These are phyloP conservation scores for Phlyctochytrium arcticum DNA, from an alignment of 192 early-diverging fungal genomes.

Conservation along the genomic window DNA sequence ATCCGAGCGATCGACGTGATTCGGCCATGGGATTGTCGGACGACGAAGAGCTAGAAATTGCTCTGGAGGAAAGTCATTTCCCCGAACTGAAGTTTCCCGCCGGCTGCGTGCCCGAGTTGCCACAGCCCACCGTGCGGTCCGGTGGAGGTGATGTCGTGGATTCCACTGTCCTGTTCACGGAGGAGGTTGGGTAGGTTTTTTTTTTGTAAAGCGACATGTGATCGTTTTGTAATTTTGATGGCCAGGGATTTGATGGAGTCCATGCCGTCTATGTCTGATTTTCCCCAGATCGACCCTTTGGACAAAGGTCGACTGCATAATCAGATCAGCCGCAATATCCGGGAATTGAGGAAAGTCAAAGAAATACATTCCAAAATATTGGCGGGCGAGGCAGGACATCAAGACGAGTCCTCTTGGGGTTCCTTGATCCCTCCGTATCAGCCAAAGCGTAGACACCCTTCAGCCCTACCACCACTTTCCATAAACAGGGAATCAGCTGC, in stretches of 20 bases:
- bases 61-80: slow-evolving; percentile 12
- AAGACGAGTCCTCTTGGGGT: background rate
- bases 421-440: background rate
- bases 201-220: too few relatives aligned
- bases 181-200: too few relatives aligned
- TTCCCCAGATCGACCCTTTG: slow-evolving; percentile 19
- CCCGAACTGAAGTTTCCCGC: slow-evolving; percentile 17
- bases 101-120: slow-evolving; percentile 13
- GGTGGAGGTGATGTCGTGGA: too few relatives aligned
- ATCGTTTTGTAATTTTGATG: too few relatives aligned
- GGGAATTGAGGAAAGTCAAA: slow-evolving; percentile 50
- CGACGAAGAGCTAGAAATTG: slow-evolving; percentile 31
- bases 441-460: background rate
- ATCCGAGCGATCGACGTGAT: slow-evolving; percentile 26
- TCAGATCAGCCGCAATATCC: slow-evolving; percentile 40
- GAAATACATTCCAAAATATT: slow-evolving; percentile 58
- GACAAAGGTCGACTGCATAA: slow-evolving; percentile 5
- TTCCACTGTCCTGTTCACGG: too few relatives aligned
- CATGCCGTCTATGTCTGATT: slow-evolving; percentile 30
- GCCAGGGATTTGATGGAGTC: background rate
- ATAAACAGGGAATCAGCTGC: slow-evolving; percentile 5
- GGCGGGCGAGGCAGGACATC: background rate
- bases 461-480: slow-evolving; percentile 2
- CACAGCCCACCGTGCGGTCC: slow-evolving; percentile 2
- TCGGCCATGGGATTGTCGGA: slow-evolving; percentile 41